Percentiles rank a stretch among this genome's conserved stretches.
Conservation (phyloP, 2,329 filamentous ascomycete genomes). For the Hypoxylon sp. region DNA sequence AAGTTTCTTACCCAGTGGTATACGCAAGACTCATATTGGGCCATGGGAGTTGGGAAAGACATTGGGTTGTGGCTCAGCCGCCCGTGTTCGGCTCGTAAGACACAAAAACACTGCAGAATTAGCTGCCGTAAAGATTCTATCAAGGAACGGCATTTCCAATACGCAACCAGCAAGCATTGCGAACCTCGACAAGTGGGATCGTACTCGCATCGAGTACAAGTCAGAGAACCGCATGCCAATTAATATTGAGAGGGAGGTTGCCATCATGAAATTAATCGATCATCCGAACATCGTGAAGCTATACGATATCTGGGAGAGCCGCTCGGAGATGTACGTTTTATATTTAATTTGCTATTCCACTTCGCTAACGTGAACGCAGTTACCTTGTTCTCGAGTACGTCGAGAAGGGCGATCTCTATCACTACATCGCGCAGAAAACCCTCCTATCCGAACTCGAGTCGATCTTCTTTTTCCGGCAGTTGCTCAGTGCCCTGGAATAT, state of each 20-base stretch:
- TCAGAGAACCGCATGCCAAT: conserved; percentile 82
- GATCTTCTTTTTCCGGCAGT: conserved; percentile 89
- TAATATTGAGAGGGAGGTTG: conserved; percentile 93
- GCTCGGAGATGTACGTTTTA: conserved; percentile 84
- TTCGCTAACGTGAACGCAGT: conserved; percentile 61
- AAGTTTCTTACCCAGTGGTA: conserved; percentile 53
- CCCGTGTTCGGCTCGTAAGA: conserved; percentile 86
- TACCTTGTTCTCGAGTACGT: conserved; percentile 96
- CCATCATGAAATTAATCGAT: conserved; percentile 95
- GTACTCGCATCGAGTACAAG: conserved; percentile 66
- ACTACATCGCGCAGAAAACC: conserved; percentile 82
- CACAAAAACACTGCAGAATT: conserved; percentile 83
- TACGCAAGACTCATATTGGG: conserved; percentile 81
- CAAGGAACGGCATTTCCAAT: conserved; percentile 82
- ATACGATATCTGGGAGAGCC: conserved; percentile 98
- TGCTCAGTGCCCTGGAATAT: conserved; percentile 91
- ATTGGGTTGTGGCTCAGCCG: conserved; percentile 89
- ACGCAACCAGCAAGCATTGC: conserved; percentile 89
- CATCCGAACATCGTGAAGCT: conserved; percentile 95
- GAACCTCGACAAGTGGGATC: conserved; percentile 81
- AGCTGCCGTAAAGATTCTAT: conserved; percentile 96
- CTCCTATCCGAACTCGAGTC: conserved; percentile 84
- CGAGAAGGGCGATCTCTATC: conserved; percentile 82
- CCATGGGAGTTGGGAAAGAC: conserved; percentile 94
- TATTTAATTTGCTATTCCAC: neutral